phyloP scores from a whole-genome alignment of 2,329 filamentous ascomycete genomes.

The Pestalotiopsis sp. region DNA sequence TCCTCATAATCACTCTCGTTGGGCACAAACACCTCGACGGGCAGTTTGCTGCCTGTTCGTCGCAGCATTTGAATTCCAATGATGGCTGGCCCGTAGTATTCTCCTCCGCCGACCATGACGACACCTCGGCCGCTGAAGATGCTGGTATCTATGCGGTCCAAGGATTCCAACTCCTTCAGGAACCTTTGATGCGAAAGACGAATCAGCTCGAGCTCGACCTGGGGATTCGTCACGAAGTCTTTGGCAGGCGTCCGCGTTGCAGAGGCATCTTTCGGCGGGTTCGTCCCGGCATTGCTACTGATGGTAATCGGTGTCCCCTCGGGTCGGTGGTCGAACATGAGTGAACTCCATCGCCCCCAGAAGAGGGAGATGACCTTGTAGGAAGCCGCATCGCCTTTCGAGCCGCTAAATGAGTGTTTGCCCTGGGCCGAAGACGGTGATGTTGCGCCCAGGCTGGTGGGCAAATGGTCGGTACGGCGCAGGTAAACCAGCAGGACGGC shows the following conservation, averaged over 20 bases:
- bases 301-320: not conserved
- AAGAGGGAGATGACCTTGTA: constrained; percentile 7
- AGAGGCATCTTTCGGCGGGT: not conserved
- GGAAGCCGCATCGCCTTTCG: not conserved
- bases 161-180: not conserved
- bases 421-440: not conserved
- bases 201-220: constrained; percentile 1
- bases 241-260: constrained; percentile 1
- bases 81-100: constrained; percentile 38
- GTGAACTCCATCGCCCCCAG: constrained; percentile 13
- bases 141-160: not conserved
- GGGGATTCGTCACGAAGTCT: constrained; percentile 6
- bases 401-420: not conserved
- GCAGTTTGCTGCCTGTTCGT: constrained; percentile 37
- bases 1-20: constrained; percentile 37
- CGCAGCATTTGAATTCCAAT: constrained; percentile 44
- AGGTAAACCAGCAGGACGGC: constrained; percentile 1
- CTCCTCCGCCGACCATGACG: constrained; percentile 19
- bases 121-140: constrained; percentile 14
- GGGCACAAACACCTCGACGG: constrained; percentile 43
- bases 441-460: not conserved
- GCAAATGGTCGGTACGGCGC: not conserved
- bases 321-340: constrained; percentile 11
- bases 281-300: not conserved
- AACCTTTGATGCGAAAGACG: constrained; percentile 1